Conservation (phyloP, 1,284 basidiomycete genomes). For the Cryptococcus hybrid region DNA sequence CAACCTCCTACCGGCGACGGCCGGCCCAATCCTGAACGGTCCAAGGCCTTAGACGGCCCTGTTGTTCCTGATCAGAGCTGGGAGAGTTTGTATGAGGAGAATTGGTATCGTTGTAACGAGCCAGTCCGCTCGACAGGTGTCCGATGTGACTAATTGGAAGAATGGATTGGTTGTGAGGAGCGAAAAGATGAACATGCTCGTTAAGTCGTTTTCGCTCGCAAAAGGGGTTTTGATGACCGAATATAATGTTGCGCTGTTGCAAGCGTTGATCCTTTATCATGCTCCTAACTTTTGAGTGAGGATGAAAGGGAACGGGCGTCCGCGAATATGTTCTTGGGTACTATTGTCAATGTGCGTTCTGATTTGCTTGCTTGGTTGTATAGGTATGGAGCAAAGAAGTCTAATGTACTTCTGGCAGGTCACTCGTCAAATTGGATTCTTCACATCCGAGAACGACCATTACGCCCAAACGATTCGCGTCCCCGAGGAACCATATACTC, state of each 20-base stretch:
- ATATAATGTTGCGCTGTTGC: constrained; percentile 50
- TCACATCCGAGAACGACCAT: constrained; percentile 43
- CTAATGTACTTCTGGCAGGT: constrained; percentile 28
- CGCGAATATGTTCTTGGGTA: constrained; percentile 49
- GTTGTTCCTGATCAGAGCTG: constrained; percentile 28
- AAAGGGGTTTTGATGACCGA: constrained; percentile 45
- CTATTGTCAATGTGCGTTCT: constrained; percentile 44
- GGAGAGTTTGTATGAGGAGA: constrained; percentile 28
- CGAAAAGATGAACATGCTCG: constrained; percentile 53
- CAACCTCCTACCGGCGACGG: neutral
- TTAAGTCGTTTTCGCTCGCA: constrained; percentile 23
- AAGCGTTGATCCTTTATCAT: constrained; percentile 51
- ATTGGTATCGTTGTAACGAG: constrained; percentile 8
- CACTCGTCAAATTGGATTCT: constrained; percentile 50
- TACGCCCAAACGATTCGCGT: constrained; percentile 22
- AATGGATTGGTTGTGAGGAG: constrained; percentile 39
- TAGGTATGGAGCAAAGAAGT: constrained; percentile 1
- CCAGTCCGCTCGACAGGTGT: constrained; percentile 8
- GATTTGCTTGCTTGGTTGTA: constrained; percentile 16
- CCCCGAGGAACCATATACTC: constrained; percentile 32
- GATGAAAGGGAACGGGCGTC: constrained; percentile 43
- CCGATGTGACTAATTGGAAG: constrained; percentile 34
- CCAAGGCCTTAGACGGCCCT: constrained; percentile 24
- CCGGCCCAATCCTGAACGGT: neutral
- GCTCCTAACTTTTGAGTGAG: constrained; percentile 17